Evolutionary conservation across 768 basidiomycete species (phyloP).

Genomic region (Suillus spraguei): DNA sequence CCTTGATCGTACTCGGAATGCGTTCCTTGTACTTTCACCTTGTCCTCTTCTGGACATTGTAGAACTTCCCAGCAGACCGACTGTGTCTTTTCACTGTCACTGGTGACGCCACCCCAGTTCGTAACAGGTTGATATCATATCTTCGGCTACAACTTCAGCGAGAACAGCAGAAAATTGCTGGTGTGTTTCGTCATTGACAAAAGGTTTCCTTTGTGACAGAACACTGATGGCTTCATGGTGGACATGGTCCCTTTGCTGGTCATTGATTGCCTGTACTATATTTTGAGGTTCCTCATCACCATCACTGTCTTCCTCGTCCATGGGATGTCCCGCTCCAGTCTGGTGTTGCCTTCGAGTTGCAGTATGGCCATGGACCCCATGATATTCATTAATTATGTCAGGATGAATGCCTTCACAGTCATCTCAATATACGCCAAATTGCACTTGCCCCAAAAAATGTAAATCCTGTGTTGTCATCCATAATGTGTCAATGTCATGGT

Average conservation of each 20-base stretch:
- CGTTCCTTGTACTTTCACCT: too few relatives aligned
- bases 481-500: constrained; percentile 10
- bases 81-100: too few relatives aligned
- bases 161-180: constrained; percentile 8
- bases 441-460: constrained; percentile 16
- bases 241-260: constrained; percentile 9
- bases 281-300: background rate
- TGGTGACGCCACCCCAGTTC: too few relatives aligned
- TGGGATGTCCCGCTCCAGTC: constrained; percentile 12
- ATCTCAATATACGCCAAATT: constrained; percentile 15
- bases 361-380: constrained; percentile 12
- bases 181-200: constrained; percentile 10
- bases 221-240: constrained; percentile 9
- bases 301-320: constrained; percentile 10
- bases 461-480: background rate
- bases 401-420: constrained; percentile 20
- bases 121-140: too few relatives aligned
- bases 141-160: background rate
- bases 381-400: constrained; percentile 20
- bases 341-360: background rate
- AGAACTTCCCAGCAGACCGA: too few relatives aligned
- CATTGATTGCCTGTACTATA: background rate
- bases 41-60: too few relatives aligned
- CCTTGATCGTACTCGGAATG: too few relatives aligned
- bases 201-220: constrained; percentile 13